These are phyloP conservation scores for Calamus simplicifolius DNA, from an alignment of 176 grass and related monocot species.

Conservation along the genomic window DNA sequence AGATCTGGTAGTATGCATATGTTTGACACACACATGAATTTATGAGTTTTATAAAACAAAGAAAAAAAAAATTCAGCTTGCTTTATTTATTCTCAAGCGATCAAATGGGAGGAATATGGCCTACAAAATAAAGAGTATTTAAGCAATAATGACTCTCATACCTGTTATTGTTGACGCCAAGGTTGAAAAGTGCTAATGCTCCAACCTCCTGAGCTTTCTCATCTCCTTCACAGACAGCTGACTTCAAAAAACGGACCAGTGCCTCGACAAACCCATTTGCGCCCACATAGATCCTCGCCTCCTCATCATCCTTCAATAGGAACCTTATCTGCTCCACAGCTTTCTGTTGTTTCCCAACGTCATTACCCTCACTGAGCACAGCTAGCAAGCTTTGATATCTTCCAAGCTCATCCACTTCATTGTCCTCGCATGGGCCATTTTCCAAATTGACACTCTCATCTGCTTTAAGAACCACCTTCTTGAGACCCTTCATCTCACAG, in stretches of 20 bases:
- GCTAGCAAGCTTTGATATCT: slow-evolving; percentile 49
- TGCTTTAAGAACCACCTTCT: neutral
- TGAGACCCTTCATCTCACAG: slow-evolving; percentile 1
- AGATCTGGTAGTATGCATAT: too few relatives aligned
- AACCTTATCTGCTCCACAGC: slow-evolving; percentile 55
- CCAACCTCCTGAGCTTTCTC: slow-evolving; percentile 47
- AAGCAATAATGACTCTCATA: slow-evolving; percentile 8
- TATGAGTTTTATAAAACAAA: too few relatives aligned
- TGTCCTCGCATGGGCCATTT: neutral
- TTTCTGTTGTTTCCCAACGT: slow-evolving; percentile 27
- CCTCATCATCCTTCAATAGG: slow-evolving; percentile 52
- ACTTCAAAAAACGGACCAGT: slow-evolving; percentile 48
- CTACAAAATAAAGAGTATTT: too few relatives aligned
- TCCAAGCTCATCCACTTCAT: slow-evolving; percentile 10
- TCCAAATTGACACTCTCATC: too few relatives aligned
- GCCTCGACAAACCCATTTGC: slow-evolving; percentile 48
- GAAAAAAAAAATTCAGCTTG: too few relatives aligned
- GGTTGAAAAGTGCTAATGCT: slow-evolving; percentile 79
- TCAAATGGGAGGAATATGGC: too few relatives aligned
- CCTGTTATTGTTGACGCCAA: slow-evolving; percentile 84
- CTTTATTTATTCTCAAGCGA: too few relatives aligned
- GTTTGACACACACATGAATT: too few relatives aligned
- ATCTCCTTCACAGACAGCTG: slow-evolving; percentile 36
- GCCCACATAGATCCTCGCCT: slow-evolving; percentile 49
- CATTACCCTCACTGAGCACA: slow-evolving; percentile 25